Base-by-base conservation (phyloP, 192 early-diverging fungal genomes). In the Entomortierella beljakovae region DNA sequence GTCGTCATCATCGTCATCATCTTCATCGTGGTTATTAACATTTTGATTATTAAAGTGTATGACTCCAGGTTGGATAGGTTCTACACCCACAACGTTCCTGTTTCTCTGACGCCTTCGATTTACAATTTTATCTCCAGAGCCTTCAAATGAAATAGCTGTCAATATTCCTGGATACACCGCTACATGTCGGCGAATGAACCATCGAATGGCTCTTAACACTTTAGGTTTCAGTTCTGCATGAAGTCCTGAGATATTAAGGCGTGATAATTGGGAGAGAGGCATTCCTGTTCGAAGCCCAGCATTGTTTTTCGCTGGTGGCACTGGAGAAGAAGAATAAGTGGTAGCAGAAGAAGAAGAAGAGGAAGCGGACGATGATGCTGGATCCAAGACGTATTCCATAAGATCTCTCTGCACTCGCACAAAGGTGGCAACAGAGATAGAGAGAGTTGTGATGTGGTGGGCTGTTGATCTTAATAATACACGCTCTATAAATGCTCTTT, bases 391-490 rank as follows among this genome's bases (percentile, higher is more conserved):
- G 42, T 42, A 28, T 1, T 37, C 67, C 67, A 69, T 60, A 25
- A 71, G 61, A n/a, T 63, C 52, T 3, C 59, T 20, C 15, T 71
- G 70, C 3, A 71, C 23, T 6, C 59, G 61, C 18, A 52, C 54
- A 32, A 71, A 71, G 0, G 61, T 35, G 2, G 57, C 28, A 3
- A 71, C 52, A 20, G 70, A 71, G 52, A 71, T 2, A 0, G 70
- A 71, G n/a, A 71, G 60, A 6, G 61, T 64, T 16, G 70, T 71
- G 34, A 71, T 55, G 23, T 63, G 70, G 6, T 46, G 40, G 4
- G 54, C 42, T 8, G 58, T 71, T 29, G 70, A 46, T 23, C 52
- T 53, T 6, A 71, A 43, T 13, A 71, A 31, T 35, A 38, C 46
- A 6, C 52, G 37, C 28, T 71, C 70, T 22, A 61, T 42, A 57